Conservation (phyloP, 805 yeast species). For the Lipomyces sp. region DNA sequence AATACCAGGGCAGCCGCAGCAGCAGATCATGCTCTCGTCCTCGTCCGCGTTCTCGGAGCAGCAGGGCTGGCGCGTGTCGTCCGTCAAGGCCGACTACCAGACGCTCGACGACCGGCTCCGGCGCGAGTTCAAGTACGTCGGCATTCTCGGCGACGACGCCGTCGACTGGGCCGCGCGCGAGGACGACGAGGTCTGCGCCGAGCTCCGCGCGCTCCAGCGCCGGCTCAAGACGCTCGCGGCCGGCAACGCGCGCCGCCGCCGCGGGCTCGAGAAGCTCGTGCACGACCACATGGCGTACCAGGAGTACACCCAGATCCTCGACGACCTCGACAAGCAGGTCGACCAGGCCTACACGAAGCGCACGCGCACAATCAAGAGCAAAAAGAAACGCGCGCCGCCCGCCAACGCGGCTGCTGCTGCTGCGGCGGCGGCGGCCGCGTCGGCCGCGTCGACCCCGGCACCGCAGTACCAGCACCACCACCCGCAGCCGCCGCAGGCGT, state of each 20-base stretch:
- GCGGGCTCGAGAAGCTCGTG: conserved; percentile 61
- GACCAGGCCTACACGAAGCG: conserved; percentile 90
- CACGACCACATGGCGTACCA: conserved; percentile 93
- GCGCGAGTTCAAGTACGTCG: conserved; percentile 84
- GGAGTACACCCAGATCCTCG: conserved; percentile 83
- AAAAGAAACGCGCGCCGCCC: conserved; percentile 46
- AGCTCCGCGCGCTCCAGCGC: conserved; percentile 68
- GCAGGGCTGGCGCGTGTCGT: conserved; percentile 47
- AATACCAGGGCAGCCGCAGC: conserved; percentile 3
- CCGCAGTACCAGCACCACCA: conserved; percentile 6
- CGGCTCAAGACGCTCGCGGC: conserved; percentile 59
- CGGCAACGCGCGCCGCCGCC: conserved; percentile 65
- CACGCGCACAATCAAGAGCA: conserved; percentile 66
- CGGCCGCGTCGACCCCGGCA: conserved; percentile 22
- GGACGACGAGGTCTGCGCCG: conserved; percentile 91
- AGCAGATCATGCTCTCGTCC: conserved; percentile 22
- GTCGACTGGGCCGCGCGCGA: conserved; percentile 54
- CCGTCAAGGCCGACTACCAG: conserved; percentile 60
- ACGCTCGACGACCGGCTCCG: conserved; percentile 83
- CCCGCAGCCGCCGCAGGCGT: conserved; percentile 8
- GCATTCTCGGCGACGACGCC: conserved; percentile 71
- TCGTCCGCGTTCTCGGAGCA: conserved; percentile 32
- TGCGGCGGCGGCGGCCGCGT: conserved; percentile 22
- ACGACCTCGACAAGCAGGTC: conserved; percentile 92
- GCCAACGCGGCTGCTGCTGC: conserved; percentile 3